A percentile compares a stretch with the other conserved stretches of the same genome.
Evolutionary conservation across 2,329 filamentous ascomycete genomes (phyloP).

Genomic region (Fusarium ambrosium): DNA sequence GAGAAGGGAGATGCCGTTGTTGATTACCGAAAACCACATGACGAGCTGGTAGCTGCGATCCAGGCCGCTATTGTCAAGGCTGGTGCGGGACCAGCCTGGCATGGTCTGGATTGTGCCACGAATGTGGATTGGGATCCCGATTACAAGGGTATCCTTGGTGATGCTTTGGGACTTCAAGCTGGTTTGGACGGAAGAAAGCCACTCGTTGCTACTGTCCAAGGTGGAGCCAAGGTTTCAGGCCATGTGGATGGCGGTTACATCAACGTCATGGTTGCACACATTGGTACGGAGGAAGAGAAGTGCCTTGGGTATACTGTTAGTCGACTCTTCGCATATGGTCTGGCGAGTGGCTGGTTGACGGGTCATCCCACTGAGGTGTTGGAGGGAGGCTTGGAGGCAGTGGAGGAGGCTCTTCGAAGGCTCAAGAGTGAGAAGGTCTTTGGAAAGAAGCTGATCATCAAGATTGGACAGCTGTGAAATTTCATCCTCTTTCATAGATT

Average conservation of each 20-base stretch:
- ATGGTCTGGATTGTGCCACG: background rate
- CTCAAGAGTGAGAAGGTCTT: background rate
- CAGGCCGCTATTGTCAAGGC: background rate
- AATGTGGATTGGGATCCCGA: background rate
- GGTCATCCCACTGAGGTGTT: background rate
- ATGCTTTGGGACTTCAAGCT: background rate
- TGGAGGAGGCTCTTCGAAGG: background rate
- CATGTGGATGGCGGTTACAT: background rate
- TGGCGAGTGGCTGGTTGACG: background rate
- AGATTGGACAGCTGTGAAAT: background rate
- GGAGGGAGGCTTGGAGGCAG: background rate
- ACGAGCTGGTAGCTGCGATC: background rate
- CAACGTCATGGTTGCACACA: background rate
- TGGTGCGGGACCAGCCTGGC: background rate
- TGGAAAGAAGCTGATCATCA: background rate
- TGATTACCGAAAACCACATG: background rate
- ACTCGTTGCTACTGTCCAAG: background rate
- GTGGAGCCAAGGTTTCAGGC: background rate
- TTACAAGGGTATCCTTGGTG: background rate
- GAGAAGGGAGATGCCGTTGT: background rate
- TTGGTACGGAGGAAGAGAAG: background rate
- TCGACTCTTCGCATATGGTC: background rate
- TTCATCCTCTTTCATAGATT: background rate
- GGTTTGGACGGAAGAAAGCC: background rate
- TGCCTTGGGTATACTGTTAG: background rate